These are phyloP conservation scores for Stramenopiles sp. DNA, from an alignment of 352 stramenopile species.

Conservation along the genomic window DNA sequence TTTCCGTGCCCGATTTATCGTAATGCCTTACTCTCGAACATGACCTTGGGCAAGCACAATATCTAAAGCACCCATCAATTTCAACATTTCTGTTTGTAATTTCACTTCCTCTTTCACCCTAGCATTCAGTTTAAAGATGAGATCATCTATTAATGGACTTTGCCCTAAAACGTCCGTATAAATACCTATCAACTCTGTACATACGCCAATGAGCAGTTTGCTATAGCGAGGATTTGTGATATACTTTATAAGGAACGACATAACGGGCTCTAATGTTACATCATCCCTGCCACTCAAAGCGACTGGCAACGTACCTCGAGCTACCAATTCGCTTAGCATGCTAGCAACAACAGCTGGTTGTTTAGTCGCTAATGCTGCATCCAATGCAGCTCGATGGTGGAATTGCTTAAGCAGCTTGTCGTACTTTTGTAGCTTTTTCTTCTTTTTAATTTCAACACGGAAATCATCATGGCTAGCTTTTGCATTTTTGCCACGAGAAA, in stretches of 20 bases:
- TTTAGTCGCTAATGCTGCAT: conserved; percentile 68
- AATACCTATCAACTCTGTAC: conserved; percentile 69
- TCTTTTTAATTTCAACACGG: conserved; percentile 46
- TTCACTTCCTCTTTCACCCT: conserved; percentile 56
- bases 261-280: conserved; percentile 70
- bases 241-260: conserved; percentile 83
- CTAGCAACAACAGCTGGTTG: conserved; percentile 69
- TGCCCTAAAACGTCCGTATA: conserved; percentile 72
- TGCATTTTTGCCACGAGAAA: conserved; percentile 56
- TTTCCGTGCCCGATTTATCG: no score
- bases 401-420: conserved; percentile 78
- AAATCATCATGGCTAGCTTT: conserved; percentile 45
- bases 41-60: conserved; percentile 41
- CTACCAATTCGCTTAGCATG: conserved; percentile 79
- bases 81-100: conserved; percentile 54
- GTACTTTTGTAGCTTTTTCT: conserved; percentile 70
- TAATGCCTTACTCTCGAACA: background rate
- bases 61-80: conserved; percentile 64
- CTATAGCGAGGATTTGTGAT: conserved; percentile 80
- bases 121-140: conserved; percentile 73
- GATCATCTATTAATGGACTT: conserved; percentile 66
- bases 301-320: conserved; percentile 60
- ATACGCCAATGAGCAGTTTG: conserved; percentile 66
- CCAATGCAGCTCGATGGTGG: conserved; percentile 80
- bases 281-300: conserved; percentile 74